Evolutionary conservation across 176 grass and related monocot genomes (phyloP), one percentile per base, ranked within the genome.

Genomic region (Zoysia pacifica): DNA sequence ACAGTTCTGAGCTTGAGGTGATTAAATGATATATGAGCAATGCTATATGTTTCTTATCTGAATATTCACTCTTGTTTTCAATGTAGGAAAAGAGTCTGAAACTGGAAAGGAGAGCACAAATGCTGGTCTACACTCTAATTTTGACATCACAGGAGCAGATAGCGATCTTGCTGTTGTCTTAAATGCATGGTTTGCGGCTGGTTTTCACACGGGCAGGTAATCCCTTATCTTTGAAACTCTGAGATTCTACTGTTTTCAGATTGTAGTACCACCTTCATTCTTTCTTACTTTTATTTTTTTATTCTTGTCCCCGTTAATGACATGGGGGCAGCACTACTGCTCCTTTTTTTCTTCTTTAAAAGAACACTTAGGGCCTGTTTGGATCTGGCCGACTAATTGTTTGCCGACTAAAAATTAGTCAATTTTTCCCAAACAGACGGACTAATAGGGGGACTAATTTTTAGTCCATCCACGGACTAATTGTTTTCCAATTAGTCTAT

Each of bases 121-220:
- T 60, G 51, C 74, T 75, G 78, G 83, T 76, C 66, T 80, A 64
- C 46, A 65, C 42, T 77, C 53, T 6, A 79, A 78, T 74, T 84
- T 83, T 19, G 65, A 86, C 15, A 51, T 44, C 80, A 52, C 62
- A 44, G 54, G 76, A 61, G 75, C 46, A 56, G 83, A 90, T 77
- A 79, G 75, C 48, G 91, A 90, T 87, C 91, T 94, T 65, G 67
- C 85, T 65, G 79, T 64, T 73, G 85, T 97, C 76, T 81, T 97
- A 50, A 91, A 85, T 83, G 85, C 94, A 69, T 94, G 94, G 91
- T 97, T 88, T 88, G 86, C 86, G 47, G 91, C 94, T 79, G 94
- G 94, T 16, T 97, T 97, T 79, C 78, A 91, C 68, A 94, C 94
- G 76, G 79, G 88, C 82, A 97, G 94, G 94, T 90, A 88, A 90